Percentiles rank a stretch among this genome's conserved stretches.
These are phyloP conservation scores for Xylaria nigripes DNA, from an alignment of 495 filamentous ascomycete genomes.

Conservation along the genomic window DNA sequence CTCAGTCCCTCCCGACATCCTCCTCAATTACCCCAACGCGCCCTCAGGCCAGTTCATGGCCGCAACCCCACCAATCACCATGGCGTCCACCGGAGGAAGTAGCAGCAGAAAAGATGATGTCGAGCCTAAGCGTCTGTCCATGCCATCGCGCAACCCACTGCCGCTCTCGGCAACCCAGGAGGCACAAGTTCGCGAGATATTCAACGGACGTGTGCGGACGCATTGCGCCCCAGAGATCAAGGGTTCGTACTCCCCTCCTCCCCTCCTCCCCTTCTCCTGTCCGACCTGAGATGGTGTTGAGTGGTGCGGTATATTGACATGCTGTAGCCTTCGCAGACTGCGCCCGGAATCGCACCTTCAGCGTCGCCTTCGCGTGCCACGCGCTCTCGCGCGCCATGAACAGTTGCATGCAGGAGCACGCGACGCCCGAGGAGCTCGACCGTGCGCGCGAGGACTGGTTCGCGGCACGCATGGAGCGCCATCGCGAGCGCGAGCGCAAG, in stretches of 20 bases:
- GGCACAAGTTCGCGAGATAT: constrained; percentile 80
- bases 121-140: constrained; percentile 29
- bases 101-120: neutral
- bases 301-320: no score
- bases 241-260: constrained; percentile 40
- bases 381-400: constrained; percentile 78
- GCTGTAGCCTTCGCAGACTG: constrained; percentile 90
- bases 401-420: constrained; percentile 78
- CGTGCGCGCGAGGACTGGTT: constrained; percentile 94
- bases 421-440: constrained; percentile 77
- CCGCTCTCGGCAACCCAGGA: constrained; percentile 92
- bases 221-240: constrained; percentile 80
- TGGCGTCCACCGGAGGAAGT: constrained; percentile 1
- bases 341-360: constrained; percentile 74
- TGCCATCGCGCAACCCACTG: constrained; percentile 69
- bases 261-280: neutral
- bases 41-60: constrained; percentile 6
- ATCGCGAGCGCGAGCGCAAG: constrained; percentile 53
- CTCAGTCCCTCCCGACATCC: neutral
- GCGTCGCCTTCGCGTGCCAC: constrained; percentile 77
- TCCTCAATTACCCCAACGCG: neutral
- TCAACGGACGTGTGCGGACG: constrained; percentile 73
- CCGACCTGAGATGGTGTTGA: no score
- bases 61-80: constrained; percentile 1
- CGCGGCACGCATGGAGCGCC: constrained; percentile 56